Percentiles rank a stretch among this genome's conserved stretches.
These are phyloP conservation scores for Pythium pyrilobum DNA, from an alignment of 352 stramenopile species.

Conservation along the genomic window DNA sequence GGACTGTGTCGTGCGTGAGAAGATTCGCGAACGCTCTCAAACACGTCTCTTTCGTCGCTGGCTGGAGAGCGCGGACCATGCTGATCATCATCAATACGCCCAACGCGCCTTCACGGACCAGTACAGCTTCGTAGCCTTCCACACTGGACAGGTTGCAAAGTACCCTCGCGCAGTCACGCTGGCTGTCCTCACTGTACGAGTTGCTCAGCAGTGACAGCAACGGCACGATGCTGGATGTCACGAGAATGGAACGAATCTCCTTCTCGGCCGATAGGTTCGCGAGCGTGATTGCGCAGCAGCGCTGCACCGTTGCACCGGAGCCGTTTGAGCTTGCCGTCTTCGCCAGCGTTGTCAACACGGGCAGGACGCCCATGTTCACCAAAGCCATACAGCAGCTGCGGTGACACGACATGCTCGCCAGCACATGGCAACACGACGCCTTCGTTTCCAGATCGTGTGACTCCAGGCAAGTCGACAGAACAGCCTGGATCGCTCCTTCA, in stretches of 20 bases:
- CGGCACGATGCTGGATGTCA: constrained; percentile 38
- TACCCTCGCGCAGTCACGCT: constrained; percentile 67
- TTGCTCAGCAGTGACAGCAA: constrained; percentile 64
- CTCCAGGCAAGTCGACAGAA: constrained; percentile 56
- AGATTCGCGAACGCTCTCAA: constrained; percentile 62
- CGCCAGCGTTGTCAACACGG: constrained; percentile 49
- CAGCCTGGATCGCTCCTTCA: constrained; percentile 40
- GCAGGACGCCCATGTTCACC: constrained; percentile 43
- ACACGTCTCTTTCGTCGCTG: constrained; percentile 65
- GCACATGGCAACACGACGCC: constrained; percentile 64
- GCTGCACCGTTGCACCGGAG: constrained; percentile 28
- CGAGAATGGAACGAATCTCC: constrained; percentile 40
- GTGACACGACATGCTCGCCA: constrained; percentile 72
- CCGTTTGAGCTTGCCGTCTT: constrained; percentile 40
- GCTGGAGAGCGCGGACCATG: constrained; percentile 62
- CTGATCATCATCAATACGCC: constrained; percentile 75
- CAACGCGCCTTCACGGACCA: constrained; percentile 58
- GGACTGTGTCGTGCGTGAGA: constrained; percentile 50
- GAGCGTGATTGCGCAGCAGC: constrained; percentile 65
- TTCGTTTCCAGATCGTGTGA: constrained; percentile 63
- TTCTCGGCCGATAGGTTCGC: constrained; percentile 57
- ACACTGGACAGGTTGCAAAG: constrained; percentile 71
- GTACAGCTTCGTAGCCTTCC: constrained; percentile 30
- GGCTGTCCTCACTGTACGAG: constrained; percentile 78
- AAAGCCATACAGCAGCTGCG: constrained; percentile 49